Evolutionary conservation across 1,284 basidiomycete species (phyloP), one percentile per base, ranked within the genome.

Genomic region (Sporisorium iseilematis-ciliati): DNA sequence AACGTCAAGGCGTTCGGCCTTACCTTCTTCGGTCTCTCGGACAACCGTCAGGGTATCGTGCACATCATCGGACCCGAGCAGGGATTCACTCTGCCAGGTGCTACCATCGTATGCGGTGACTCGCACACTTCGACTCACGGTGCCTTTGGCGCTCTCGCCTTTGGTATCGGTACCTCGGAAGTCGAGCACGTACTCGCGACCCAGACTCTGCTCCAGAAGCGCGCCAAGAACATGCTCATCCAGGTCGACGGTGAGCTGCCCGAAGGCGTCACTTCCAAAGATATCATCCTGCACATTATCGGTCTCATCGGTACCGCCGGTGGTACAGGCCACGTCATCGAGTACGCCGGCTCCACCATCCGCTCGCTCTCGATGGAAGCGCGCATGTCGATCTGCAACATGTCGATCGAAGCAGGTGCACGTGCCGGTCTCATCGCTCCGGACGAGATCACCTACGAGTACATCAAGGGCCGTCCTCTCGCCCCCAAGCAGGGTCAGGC

Each of bases 311-410:
- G 83, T 57, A 84, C 83, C 23, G 83, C 81, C n/a, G 82, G 82
- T 52, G 83, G 82, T 57, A 84, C 82, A 2, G 83, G 83, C 40
- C 65, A 70, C 48, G 83, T 84, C 38, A 81, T 84, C 61, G 83
- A 84, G 62, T 84, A 71, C 65, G 78, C 76, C 52, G 83, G 83
- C 14, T 78, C 81, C 23, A 68, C 83, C 46, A 84, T 84, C 61
- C 74, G 77, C 25, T 40, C 57, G 23, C 78, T 84, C 42, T 77
- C 73, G 41, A 84, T 84, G 82, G 83, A 82, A 67, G 83, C 78
- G 11, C 74, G 83, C 29, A 84, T 84, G 83, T 78, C 75, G 35
- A 84, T 84, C 73, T 84, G 83, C 79, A 84, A 84, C 77, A 84
- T 84, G 83, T 82, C 80, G 42, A 84, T 84, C 65, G 83, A 84